Evolutionary conservation across 169 alveolate genomes (phyloP).

Genomic region (Plasmodium adleri): DNA sequence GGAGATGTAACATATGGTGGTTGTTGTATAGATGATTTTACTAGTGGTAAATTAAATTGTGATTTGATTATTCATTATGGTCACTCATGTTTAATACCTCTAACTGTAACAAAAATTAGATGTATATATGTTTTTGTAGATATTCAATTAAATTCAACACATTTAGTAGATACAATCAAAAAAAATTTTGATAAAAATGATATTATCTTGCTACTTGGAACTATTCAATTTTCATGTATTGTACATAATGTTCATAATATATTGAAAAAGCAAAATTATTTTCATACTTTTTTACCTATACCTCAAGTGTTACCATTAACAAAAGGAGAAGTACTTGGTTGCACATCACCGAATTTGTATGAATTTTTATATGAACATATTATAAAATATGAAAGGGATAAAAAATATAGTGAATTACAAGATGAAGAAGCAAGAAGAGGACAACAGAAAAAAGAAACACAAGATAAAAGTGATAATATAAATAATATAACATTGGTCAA

Average conservation of each 20-base stretch:
- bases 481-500: background rate
- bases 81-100: slow-evolving; percentile 98
- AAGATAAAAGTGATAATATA: background rate
- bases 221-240: slow-evolving; percentile 91
- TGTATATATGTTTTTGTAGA: slow-evolving; percentile 97
- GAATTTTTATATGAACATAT: slow-evolving; percentile 42
- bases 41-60: slow-evolving; percentile 92
- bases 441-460: background rate
- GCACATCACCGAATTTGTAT: slow-evolving; percentile 92
- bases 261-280: slow-evolving; percentile 76
- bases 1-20: slow-evolving; percentile 99
- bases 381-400: slow-evolving; percentile 5
- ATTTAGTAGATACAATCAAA: slow-evolving; percentile 90
- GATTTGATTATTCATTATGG: slow-evolving; percentile 99
- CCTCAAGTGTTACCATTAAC: slow-evolving; percentile 98
- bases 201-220: slow-evolving; percentile 89
- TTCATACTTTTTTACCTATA: slow-evolving; percentile 82
- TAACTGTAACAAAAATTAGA: slow-evolving; percentile 87
- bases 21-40: slow-evolving; percentile 99
- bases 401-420: slow-evolving; percentile 2
- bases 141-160: slow-evolving; percentile 92
- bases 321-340: slow-evolving; percentile 98
- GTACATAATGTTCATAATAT: slow-evolving; percentile 80
- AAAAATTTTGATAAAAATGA: slow-evolving; percentile 81
- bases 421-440: background rate